phyloP scores from a whole-genome alignment of 129 eudicot species.

The Lactuca saligna region DNA sequence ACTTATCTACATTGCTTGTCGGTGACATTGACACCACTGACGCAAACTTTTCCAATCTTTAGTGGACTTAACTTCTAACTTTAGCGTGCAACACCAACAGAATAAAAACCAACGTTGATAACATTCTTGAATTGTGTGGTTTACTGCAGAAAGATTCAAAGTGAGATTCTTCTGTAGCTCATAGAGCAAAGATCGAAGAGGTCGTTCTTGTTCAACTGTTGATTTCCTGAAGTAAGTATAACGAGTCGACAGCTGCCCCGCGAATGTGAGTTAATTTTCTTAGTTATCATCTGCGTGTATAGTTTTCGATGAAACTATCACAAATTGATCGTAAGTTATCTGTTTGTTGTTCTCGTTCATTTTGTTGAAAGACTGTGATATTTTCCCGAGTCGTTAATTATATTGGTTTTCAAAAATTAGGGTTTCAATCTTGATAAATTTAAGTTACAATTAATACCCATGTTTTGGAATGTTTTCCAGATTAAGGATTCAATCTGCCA shows the following conservation, averaged over 20 bases:
- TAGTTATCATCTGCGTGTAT: background rate
- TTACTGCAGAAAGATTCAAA: background rate
- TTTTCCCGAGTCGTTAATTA: background rate
- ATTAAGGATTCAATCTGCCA: conserved; percentile 21
- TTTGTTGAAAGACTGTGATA: conserved; percentile 2
- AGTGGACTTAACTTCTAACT: conserved; percentile 2
- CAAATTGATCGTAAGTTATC: conserved; percentile 12
- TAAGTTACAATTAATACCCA: background rate
- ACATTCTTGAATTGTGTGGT: background rate
- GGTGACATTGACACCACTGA: conserved; percentile 41
- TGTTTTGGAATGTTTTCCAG: conserved; percentile 9
- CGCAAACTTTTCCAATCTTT: conserved; percentile 32
- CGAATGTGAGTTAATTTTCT: conserved; percentile 31
- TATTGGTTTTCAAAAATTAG: background rate
- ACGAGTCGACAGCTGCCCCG: background rate
- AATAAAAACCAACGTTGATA: background rate
- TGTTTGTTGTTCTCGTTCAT: conserved; percentile 12
- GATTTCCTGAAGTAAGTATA: background rate
- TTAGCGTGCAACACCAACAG: conserved; percentile 19
- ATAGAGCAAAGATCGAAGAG: background rate
- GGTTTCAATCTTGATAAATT: conserved; percentile 9
- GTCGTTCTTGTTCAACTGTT: background rate
- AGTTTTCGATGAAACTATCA: background rate
- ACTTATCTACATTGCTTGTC: conserved; percentile 24
- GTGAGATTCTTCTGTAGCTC: conserved; percentile 15